Evolutionary conservation across 257 asterid genomes (phyloP), one percentile per base, ranked within the genome.

Genomic region (Solanum medicagineum): DNA sequence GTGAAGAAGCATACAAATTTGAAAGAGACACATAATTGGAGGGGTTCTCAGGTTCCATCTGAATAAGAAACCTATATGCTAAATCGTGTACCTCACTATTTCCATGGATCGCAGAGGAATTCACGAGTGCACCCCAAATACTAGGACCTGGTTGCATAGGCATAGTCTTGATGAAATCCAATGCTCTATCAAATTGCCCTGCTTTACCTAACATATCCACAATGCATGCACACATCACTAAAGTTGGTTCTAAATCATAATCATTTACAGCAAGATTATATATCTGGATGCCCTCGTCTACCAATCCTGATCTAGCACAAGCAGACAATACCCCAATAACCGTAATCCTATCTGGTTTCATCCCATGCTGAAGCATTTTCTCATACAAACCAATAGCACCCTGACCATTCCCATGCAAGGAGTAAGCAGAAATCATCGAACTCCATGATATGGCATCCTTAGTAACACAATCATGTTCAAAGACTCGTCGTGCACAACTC

Each of bases 381-480:
- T 90, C 90, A 63, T 90, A 92, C 88, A 90, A 63, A 26, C 4
- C 19, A 29, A 91, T 87, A 0, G 97, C 92, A 13, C 87, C 84
- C 8, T 60, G 88, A 79, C 97, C 96, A 80, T 88, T 92, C 14
- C 97, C 94, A 26, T 93, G 96, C 84, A 91, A 66, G 8, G 95
- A 93, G 54, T 89, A 87, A n/a, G 93, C 96, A 42, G 85, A 90
- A 54, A 92, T 91, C 70, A 93, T 91, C 2, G 96, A 89, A 85
- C 94, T 88, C 97, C 97, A 93, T 5, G 96, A 93, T 84, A 93
- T 91, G 2, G 90, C 88, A 74, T 93, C 97, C 85, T 88, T 93
- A 10, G 42, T 40, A 7, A 81, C 11, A 68, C 94, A 91, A 74
- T 89, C 92, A 20, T 89, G 3, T 54, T 90, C 90, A 79, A 93